Base-by-base conservation (phyloP, 306 rosid species). In the Citrullus colocynthis region DNA sequence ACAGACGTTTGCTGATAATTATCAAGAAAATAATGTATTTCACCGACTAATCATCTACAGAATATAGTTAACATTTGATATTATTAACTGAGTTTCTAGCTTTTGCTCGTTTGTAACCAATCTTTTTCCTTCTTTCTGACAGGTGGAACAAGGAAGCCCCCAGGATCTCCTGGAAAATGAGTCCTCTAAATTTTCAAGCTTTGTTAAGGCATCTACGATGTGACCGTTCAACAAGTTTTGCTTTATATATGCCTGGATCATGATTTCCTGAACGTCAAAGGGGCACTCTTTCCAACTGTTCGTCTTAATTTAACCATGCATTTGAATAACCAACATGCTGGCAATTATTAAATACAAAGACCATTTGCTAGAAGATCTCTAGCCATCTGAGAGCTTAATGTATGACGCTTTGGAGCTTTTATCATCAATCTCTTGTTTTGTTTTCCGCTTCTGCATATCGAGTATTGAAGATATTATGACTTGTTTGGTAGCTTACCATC, bases 131-230 rank as follows among this genome's bases (percentile, higher is more conserved):
- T 49, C 60, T 6, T 34, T 72, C 15, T 45, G 21, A 30, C 60
- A 72, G 77, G 77, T 49, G 60, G 77, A 93, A 86, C 91, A 87
- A 86, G 97, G 98, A 85, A 85, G 87, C 75, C 98, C 97, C 5
- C 90, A 83, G 82, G 82, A 74, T 83, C 97, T 93, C 65, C 82
- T 90, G 60, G 78, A 73, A 70, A 85, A 86, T 64, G 87, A 82
- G 57, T 72, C 54, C 79, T 93, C 97, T 59, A 62, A 86, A 83
- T 93, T 93, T 81, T 87, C 88, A 45, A 84, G 86, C 83, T 93
- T 88, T 80, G 96, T 89, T 49, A 88, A 88, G 84, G 97, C 97
- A 67, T 90, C 98, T 39, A 81, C 87, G 32, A 78, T 91, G 89
- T 91, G 85, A 78, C 59, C 78, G 74, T 56, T 6, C 74, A 60